Evolutionary conservation across 176 grass and related monocot genomes (phyloP), one percentile per base, ranked within the genome.

Genomic region (Lolium multiflorum): DNA sequence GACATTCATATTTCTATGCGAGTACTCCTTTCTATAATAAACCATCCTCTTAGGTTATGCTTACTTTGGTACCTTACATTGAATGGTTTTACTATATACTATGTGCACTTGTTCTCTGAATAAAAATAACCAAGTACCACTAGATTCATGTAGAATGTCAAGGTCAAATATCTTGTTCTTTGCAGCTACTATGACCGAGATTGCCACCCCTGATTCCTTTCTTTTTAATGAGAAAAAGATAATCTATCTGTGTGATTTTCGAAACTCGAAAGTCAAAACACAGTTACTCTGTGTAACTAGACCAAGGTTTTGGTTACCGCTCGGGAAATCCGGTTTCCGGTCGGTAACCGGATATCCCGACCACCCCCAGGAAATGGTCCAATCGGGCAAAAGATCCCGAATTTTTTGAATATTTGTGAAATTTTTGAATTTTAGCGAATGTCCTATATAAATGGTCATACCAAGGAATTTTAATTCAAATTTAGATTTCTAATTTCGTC

Each of bases 221-320:
- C 18, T 67, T 85, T 77, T 59, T 47, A 49, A 38, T 17, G 22
- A 90, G 77, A 52, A 31, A 37, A 76, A 61, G 18, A 9, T 11
- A 70, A 70, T 43, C 84, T 81, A 86, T 17, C 0, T 50, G 6
- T 26, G 7, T 3, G 0, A 20, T 5, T 49, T 57, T 76, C 44
- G 5, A 67, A 69, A 59, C 60, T 68, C 0, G 0, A 59, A 58
- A 47, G 37, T 62, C 10, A n/a, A 80, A 44, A 75, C 5, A 6
- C 20, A 49, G 20, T 66, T 56, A 39, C 6, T 0, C 60, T 74
- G 15, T 64, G 1, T 65, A 58, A 66, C 50, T 22, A 3, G 16
- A 44, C 13, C 28, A 1, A 31, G 2, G 28, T 31, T 31, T 31
- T 31, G 28, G 28, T 31, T 31, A 31, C 28, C 28, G 28, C 28